phyloP scores from a whole-genome alignment of 2,329 filamentous ascomycete species.

The Monosporascus sp. region DNA sequence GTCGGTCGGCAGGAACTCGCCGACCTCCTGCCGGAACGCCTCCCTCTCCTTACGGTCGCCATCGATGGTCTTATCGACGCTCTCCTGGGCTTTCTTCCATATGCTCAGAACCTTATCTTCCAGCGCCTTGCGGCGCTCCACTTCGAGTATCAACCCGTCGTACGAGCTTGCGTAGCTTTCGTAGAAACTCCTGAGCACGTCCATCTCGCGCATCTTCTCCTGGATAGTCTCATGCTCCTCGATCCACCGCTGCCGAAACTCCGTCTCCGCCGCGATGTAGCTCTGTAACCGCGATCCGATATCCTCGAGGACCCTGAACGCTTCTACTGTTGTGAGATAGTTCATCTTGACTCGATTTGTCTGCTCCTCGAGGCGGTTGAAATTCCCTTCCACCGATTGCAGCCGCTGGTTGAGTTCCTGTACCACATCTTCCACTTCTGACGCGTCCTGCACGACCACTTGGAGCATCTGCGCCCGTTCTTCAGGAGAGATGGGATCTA shows the following conservation, averaged over 20 bases:
- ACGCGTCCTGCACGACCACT: conserved; percentile 69
- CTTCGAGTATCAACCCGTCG: conserved; percentile 77
- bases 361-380: conserved; percentile 58
- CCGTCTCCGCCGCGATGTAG: conserved; percentile 59
- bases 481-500: conserved; percentile 67
- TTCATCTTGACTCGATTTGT: conserved; percentile 50
- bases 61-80: conserved; percentile 69
- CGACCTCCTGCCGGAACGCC: conserved; percentile 73
- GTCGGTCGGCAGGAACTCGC: conserved; percentile 81
- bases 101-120: conserved; percentile 71
- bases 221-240: conserved; percentile 67
- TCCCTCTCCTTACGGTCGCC: conserved; percentile 70
- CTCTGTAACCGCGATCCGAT: conserved; percentile 60
- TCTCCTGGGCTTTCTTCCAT: conserved; percentile 71
- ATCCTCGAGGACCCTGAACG: conserved; percentile 62
- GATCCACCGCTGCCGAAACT: conserved; percentile 65
- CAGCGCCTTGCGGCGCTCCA: conserved; percentile 66
- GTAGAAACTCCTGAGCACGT: conserved; percentile 75
- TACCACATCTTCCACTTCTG: conserved; percentile 61
- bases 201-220: conserved; percentile 68
- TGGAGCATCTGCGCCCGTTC: conserved; percentile 79
- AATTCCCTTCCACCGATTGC: conserved; percentile 69
- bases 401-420: conserved; percentile 69
- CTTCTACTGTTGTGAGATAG: conserved; percentile 54
- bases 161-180: conserved; percentile 83